These are phyloP conservation scores for Globisporangium lucens DNA, from an alignment of 352 stramenopile species.

Conservation along the genomic window DNA sequence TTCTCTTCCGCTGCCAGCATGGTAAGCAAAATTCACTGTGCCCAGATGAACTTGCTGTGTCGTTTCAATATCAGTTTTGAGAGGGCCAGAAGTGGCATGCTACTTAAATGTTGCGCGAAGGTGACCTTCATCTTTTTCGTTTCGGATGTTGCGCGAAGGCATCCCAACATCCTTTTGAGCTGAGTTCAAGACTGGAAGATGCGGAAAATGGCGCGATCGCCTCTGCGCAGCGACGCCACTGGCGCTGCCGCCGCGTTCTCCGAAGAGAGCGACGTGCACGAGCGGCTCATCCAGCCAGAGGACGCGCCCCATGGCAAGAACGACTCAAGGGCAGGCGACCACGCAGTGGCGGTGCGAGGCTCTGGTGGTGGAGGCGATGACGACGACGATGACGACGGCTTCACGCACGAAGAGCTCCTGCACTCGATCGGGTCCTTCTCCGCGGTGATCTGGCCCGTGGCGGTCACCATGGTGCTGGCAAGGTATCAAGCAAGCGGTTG, in stretches of 20 bases:
- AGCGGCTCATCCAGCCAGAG: conserved; percentile 35
- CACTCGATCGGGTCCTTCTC: conserved; percentile 86
- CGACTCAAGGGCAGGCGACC: background rate
- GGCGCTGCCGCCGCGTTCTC: conserved; percentile 8
- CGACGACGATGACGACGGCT: conserved; percentile 33
- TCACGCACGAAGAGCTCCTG: conserved; percentile 79
- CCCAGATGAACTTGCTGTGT: background rate
- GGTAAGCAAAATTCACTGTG: background rate
- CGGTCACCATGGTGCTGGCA: conserved; percentile 76
- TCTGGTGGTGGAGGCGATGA: background rate
- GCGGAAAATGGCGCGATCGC: conserved; percentile 12
- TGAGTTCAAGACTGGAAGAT: conserved; percentile 10
- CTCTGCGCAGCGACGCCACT: background rate
- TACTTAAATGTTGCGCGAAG: background rate
- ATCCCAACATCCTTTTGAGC: background rate
- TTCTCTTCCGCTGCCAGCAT: background rate
- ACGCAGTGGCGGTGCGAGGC: background rate
- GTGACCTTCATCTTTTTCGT: background rate
- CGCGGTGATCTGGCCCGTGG: conserved; percentile 76
- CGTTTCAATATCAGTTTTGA: conserved; percentile 9
- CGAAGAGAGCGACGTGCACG: conserved; percentile 32
- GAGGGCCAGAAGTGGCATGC: background rate
- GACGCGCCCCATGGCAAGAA: background rate
- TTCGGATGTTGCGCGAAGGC: background rate
- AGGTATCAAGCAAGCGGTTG: conserved; percentile 33